phyloP scores from a whole-genome alignment of 2,329 filamentous ascomycete genomes.

The Fusarium sp. region DNA sequence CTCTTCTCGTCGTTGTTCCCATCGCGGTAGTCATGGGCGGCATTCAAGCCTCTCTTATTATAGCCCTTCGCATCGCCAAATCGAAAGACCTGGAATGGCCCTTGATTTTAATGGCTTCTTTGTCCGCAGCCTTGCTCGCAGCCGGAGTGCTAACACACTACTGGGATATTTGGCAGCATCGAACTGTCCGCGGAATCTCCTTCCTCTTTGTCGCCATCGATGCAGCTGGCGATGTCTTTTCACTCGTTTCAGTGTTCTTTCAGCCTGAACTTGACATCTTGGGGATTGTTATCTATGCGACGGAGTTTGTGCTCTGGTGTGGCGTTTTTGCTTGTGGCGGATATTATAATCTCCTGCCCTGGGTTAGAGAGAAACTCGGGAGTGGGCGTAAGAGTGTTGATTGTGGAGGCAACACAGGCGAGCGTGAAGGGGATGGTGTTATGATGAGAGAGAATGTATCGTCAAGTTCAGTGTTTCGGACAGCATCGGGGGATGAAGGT shows the following conservation, averaged over 20 bases:
- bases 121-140: slow-evolving; percentile 72
- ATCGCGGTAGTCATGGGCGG: slow-evolving; percentile 69
- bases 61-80: slow-evolving; percentile 63
- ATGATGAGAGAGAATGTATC: slow-evolving; percentile 61
- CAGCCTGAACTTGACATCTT: slow-evolving; percentile 68
- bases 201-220: slow-evolving; percentile 79
- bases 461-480: slow-evolving; percentile 73
- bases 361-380: slow-evolving; percentile 44
- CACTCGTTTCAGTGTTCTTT: slow-evolving; percentile 72
- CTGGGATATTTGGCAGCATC: slow-evolving; percentile 74
- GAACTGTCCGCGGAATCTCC: slow-evolving; percentile 76
- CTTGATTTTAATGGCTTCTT: slow-evolving; percentile 72
- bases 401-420: slow-evolving; percentile 48
- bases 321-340: slow-evolving; percentile 74
- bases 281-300: slow-evolving; percentile 74
- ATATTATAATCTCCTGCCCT: slow-evolving; percentile 72
- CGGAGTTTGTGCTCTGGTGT: slow-evolving; percentile 73
- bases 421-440: neutral
- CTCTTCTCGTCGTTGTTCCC: slow-evolving; percentile 60
- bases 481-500: slow-evolving; percentile 48
- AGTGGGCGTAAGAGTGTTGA: neutral
- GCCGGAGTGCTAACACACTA: slow-evolving; percentile 76
- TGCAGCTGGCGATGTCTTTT: slow-evolving; percentile 75
- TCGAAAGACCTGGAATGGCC: slow-evolving; percentile 67
- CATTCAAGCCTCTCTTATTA: slow-evolving; percentile 69